Evolutionary conservation across 441 rosid species (phyloP).

Genomic region (Cnidoscolus chayamansa): DNA sequence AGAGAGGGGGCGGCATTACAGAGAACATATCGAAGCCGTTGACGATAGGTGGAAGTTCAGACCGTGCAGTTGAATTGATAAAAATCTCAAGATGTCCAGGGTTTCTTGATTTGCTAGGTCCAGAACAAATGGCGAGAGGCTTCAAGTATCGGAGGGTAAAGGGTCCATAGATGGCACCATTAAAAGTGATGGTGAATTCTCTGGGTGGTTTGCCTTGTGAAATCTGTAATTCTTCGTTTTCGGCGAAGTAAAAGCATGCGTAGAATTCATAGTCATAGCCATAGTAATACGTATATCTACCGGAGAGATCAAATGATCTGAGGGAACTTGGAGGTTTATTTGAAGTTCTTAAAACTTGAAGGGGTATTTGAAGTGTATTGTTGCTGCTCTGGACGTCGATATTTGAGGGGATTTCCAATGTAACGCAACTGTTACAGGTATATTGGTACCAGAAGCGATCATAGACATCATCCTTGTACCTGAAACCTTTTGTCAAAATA

Average conservation of each 20-base stretch:
- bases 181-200: constrained; percentile 9
- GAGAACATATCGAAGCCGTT: constrained; percentile 22
- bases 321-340: not conserved
- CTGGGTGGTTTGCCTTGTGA: not conserved
- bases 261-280: not conserved
- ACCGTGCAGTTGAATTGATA: constrained; percentile 11
- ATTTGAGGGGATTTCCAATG: not conserved
- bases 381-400: not conserved
- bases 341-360: constrained; percentile 8
- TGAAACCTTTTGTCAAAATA: not conserved
- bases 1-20: not conserved
- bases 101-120: not conserved
- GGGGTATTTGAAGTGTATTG: not conserved
- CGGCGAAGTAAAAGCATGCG: constrained; percentile 26
- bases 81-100: not conserved
- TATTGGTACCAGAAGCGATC: not conserved
- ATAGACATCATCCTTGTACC: constrained; percentile 16
- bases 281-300: no score
- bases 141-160: constrained; percentile 19
- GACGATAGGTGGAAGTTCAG: constrained; percentile 32
- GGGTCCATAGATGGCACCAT: not conserved
- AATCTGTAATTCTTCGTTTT: constrained; percentile 15
- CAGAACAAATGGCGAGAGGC: not conserved
- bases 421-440: not conserved
- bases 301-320: not conserved